A percentile compares a stretch with the other conserved stretches of the same genome.
Conservation (phyloP, 495 filamentous ascomycete species). For the Letharia columbiana region DNA sequence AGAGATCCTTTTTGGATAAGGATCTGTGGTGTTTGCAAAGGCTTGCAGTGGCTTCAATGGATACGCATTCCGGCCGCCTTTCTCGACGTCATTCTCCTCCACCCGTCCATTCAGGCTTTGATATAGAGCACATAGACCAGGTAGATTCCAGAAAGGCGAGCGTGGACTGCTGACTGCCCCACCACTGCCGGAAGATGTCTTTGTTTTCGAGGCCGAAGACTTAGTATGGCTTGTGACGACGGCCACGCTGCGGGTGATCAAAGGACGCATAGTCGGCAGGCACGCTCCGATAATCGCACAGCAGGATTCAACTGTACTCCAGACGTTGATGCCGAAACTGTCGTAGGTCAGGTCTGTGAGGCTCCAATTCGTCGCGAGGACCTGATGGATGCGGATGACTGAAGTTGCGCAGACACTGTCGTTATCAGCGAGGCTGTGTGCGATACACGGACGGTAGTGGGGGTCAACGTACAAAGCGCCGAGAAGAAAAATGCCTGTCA, state of each 20-base stretch:
- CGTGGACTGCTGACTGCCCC: not conserved
- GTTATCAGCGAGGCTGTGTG: not conserved
- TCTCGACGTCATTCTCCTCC: not conserved
- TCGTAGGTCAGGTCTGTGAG: slow-evolving; percentile 37
- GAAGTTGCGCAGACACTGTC: slow-evolving; percentile 39
- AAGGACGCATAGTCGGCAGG: slow-evolving; percentile 47
- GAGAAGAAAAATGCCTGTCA: slow-evolving; percentile 41
- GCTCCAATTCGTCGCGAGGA: slow-evolving; percentile 42
- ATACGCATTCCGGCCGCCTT: not conserved
- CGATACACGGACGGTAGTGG: not conserved
- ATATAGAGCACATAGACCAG: not conserved
- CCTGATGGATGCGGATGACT: slow-evolving; percentile 47
- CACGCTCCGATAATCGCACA: slow-evolving; percentile 50
- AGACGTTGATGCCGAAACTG: slow-evolving; percentile 45
- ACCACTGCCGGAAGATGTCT: not conserved
- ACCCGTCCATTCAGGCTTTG: not conserved
- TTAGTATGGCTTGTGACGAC: not conserved
- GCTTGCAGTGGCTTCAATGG: not conserved
- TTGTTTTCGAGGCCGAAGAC: not conserved
- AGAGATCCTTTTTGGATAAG: not conserved
- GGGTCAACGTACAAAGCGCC: slow-evolving; percentile 35
- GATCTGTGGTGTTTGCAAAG: not conserved
- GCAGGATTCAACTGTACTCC: slow-evolving; percentile 51
- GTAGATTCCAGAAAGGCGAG: too few relatives aligned
- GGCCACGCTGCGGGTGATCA: slow-evolving; percentile 33